A percentile compares a stretch with the other conserved stretches of the same genome.
Conservation (phyloP, 345 rosid species). For the Gossypium herbaceum region DNA sequence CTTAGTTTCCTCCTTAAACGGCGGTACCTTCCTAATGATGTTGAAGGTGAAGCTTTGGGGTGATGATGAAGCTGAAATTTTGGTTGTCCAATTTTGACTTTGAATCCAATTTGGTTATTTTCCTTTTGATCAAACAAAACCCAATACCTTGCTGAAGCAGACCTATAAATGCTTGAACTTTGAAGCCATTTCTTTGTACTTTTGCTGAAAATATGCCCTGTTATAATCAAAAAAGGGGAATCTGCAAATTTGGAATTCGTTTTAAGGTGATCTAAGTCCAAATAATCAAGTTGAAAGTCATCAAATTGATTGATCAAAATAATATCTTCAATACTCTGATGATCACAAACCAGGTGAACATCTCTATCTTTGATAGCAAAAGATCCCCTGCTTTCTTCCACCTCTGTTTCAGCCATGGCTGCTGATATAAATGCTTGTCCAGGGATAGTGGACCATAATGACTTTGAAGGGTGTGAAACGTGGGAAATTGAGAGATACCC, state of each 20-base stretch:
- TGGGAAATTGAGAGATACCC: constrained; percentile 44
- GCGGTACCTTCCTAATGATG: constrained; percentile 17
- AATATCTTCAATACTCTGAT: constrained; percentile 52
- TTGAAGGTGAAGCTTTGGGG: constrained; percentile 17
- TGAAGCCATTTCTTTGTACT: constrained; percentile 21
- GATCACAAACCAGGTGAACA: constrained; percentile 37
- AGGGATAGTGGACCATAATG: constrained; percentile 56
- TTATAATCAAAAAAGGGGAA: constrained; percentile 40
- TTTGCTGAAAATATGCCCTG: constrained; percentile 41
- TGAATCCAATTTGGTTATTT: constrained; percentile 45
- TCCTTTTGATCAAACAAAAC: constrained; percentile 48
- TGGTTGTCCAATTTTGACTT: constrained; percentile 40
- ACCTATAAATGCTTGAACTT: constrained; percentile 19
- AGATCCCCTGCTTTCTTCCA: constrained; percentile 73
- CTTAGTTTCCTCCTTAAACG: constrained; percentile 29
- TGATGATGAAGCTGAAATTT: constrained; percentile 13
- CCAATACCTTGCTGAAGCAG: constrained; percentile 43
- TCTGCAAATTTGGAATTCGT: constrained; percentile 19
- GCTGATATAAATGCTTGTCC: constrained; percentile 61
- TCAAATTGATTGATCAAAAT: constrained; percentile 25
- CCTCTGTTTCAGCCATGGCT: constrained; percentile 51
- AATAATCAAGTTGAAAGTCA: constrained; percentile 17
- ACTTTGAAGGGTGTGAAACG: constrained; percentile 36
- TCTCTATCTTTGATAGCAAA: constrained; percentile 39
- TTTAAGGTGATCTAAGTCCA: constrained; percentile 19